Evolutionary conservation across 169 alveolate genomes (phyloP).

Genomic region (Plasmodium relictum): DNA sequence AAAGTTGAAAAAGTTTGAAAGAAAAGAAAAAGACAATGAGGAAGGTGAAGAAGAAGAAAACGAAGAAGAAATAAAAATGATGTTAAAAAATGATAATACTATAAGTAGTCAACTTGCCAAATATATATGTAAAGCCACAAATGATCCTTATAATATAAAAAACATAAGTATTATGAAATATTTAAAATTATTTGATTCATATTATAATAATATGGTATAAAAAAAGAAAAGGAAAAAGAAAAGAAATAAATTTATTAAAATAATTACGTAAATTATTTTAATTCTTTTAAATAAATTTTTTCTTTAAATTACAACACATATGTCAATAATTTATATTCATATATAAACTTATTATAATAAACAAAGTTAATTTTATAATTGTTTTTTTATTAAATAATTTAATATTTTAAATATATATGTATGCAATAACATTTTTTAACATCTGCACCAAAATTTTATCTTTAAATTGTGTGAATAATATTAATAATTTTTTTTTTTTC

Average conservation of each 20-base stretch:
- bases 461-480: background rate
- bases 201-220: constrained; percentile 17
- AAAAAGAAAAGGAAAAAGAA: background rate
- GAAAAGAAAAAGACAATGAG: background rate
- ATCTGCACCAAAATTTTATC: too few species aligned
- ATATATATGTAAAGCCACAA: background rate
- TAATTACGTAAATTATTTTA: too few species aligned
- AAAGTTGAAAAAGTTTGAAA: background rate
- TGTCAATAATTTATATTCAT: too few species aligned
- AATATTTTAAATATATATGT: too few species aligned
- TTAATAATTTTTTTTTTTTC: background rate
- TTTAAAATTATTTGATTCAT: background rate
- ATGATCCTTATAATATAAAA: background rate
- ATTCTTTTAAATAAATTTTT: too few species aligned
- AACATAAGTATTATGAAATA: background rate
- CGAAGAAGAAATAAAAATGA: constrained; percentile 2
- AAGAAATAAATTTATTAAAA: too few species aligned
- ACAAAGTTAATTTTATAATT: too few species aligned
- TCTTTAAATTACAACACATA: too few species aligned
- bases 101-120: background rate
- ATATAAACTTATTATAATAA: too few species aligned
- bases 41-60: background rate
- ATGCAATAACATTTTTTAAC: too few species aligned
- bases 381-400: too few species aligned
- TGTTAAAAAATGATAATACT: background rate